These are phyloP conservation scores for Fragaria vesca DNA, from an alignment of 306 rosid genomes.

Conservation along the genomic window DNA sequence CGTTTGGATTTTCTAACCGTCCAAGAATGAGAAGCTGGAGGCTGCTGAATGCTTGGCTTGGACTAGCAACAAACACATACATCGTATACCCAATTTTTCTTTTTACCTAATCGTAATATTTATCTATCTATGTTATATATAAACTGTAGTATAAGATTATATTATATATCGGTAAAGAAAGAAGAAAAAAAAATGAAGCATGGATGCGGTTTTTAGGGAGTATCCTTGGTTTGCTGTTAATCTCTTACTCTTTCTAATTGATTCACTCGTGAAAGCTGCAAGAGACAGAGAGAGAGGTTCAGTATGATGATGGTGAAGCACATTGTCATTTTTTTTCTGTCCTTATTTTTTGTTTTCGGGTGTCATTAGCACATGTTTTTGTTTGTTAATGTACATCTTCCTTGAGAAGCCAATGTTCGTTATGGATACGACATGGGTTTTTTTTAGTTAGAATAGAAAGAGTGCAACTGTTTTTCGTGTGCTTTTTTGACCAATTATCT, in stretches of 20 bases:
- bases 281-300: conserved; percentile 18
- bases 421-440: conserved; percentile 22
- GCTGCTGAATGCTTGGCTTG: conserved; percentile 1
- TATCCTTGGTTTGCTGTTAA: conserved; percentile 39
- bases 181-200: conserved; percentile 31
- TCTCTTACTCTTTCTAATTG: conserved; percentile 18
- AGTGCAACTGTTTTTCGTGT: conserved; percentile 19
- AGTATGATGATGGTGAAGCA: conserved; percentile 16
- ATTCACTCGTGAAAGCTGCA: conserved; percentile 31
- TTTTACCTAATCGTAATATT: not conserved
- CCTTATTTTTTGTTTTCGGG: not conserved
- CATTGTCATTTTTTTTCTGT: conserved; percentile 9
- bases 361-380: conserved; percentile 14
- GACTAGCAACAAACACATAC: conserved; percentile 34
- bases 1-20: conserved; percentile 46
- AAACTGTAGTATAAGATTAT: not conserved
- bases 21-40: conserved; percentile 23
- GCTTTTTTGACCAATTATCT: conserved; percentile 8
- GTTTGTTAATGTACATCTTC: conserved; percentile 30
- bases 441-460: conserved; percentile 1
- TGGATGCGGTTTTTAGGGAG: conserved; percentile 71
- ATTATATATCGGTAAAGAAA: not conserved
- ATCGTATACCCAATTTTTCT: conserved; percentile 38
- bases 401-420: conserved; percentile 23
- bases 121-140: conserved; percentile 5